Percentiles rank a stretch among this genome's conserved stretches.
These are phyloP conservation scores for Cladosporium cucumerinum DNA, from an alignment of 2,329 filamentous ascomycete species.

Conservation along the genomic window DNA sequence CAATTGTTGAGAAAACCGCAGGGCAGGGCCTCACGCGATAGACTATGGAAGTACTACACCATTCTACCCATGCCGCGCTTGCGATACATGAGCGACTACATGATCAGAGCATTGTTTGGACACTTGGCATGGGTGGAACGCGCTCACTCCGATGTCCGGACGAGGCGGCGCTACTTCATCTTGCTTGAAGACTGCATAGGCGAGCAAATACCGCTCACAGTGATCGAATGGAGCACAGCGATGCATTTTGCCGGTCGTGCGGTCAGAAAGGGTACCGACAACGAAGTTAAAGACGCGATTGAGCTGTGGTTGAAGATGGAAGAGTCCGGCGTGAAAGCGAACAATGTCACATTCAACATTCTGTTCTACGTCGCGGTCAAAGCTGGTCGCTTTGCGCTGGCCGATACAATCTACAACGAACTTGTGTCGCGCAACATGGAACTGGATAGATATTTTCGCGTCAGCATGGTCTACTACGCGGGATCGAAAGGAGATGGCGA, in stretches of 20 bases:
- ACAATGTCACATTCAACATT: slow-evolving; percentile 86
- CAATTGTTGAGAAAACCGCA: slow-evolving; percentile 15
- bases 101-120: slow-evolving; percentile 64
- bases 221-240: slow-evolving; percentile 77
- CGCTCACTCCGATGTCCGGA: slow-evolving; percentile 50
- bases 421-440: slow-evolving; percentile 67
- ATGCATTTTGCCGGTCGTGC: slow-evolving; percentile 75
- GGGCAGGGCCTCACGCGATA: slow-evolving; percentile 22
- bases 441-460: slow-evolving; percentile 76
- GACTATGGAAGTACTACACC: slow-evolving; percentile 53
- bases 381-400: slow-evolving; percentile 76
- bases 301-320: slow-evolving; percentile 91
- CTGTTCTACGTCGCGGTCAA: slow-evolving; percentile 87
- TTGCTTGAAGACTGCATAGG: slow-evolving; percentile 79
- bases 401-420: slow-evolving; percentile 79
- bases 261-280: slow-evolving; percentile 55
- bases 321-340: slow-evolving; percentile 60
- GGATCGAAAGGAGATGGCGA: slow-evolving; percentile 71
- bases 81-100: slow-evolving; percentile 45
- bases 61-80: slow-evolving; percentile 53
- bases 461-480: slow-evolving; percentile 78
- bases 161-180: slow-evolving; percentile 79
- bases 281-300: slow-evolving; percentile 66
- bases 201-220: slow-evolving; percentile 65
- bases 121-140: slow-evolving; percentile 61